Percentiles rank a stretch among this genome's conserved stretches.
phyloP scores from a whole-genome alignment of 2,329 filamentous ascomycete genomes.

The Pseudocercospora pini-densiflorae region DNA sequence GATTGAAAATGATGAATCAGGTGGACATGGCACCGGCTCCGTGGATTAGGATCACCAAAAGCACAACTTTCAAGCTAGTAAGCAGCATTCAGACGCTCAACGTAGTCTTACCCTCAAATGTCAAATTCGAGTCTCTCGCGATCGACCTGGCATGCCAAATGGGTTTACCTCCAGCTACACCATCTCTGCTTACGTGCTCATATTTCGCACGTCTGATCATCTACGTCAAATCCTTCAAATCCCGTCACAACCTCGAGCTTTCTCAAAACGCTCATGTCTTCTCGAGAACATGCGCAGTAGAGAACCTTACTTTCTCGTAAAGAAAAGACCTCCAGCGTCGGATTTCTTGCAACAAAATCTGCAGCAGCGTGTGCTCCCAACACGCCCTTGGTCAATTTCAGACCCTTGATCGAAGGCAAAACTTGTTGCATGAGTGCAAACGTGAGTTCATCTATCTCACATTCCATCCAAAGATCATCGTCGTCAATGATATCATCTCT shows the following conservation, averaged over 20 bases:
- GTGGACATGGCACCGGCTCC: no score
- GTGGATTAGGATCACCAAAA: no score
- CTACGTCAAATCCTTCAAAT: not conserved
- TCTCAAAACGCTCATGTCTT: not conserved
- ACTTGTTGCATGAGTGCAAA: not conserved
- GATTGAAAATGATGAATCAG: no score
- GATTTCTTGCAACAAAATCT: not conserved
- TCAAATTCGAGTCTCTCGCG: no score
- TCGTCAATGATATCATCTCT: not conserved
- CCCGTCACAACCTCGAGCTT: not conserved
- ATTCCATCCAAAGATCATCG: not conserved
- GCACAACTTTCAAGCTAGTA: no score
- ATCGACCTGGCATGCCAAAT: no score
- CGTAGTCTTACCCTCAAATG: no score
- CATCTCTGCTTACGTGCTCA: not conserved
- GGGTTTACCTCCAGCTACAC: no score
- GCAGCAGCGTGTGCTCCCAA: not conserved
- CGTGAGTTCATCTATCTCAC: not conserved
- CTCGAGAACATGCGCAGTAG: not conserved
- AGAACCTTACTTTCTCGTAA: not conserved
- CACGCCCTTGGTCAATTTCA: not conserved
- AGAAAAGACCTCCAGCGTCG: not conserved
- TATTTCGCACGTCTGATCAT: not conserved
- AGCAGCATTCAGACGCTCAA: no score
- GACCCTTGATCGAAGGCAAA: not conserved